Evolutionary conservation across 148 eudicot species (phyloP).

Genomic region (Rhododendron mucronatum): DNA sequence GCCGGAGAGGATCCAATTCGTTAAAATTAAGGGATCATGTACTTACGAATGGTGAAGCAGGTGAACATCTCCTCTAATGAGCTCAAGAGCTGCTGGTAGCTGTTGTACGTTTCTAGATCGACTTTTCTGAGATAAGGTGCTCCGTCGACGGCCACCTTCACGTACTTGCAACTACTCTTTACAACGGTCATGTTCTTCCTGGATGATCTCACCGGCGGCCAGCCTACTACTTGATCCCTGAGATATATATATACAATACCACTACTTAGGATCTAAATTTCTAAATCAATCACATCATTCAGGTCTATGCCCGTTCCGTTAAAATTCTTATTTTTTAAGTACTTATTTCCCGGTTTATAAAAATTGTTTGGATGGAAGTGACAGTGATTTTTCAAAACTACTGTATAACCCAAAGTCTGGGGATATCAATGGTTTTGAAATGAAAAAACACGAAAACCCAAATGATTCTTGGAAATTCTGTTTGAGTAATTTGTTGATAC

Average conservation of each 20-base stretch:
- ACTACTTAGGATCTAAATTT: background rate
- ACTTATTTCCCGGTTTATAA: too few relatives aligned
- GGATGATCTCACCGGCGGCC: slow-evolving; percentile 42
- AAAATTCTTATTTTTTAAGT: too few relatives aligned
- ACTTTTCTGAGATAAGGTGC: slow-evolving; percentile 87
- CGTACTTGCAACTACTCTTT: slow-evolving; percentile 23
- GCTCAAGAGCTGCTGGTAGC: slow-evolving; percentile 56
- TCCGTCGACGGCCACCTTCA: slow-evolving; percentile 89
- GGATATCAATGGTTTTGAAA: too few relatives aligned
- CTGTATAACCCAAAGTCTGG: too few relatives aligned
- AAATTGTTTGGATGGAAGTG: too few relatives aligned
- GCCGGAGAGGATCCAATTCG: background rate
- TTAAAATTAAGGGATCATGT: background rate
- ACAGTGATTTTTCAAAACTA: too few relatives aligned
- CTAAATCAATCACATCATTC: too few relatives aligned
- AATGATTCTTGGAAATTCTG: too few relatives aligned
- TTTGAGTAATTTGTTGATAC: too few relatives aligned
- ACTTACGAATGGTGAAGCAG: slow-evolving; percentile 63
- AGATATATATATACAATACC: background rate
- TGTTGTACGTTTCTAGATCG: slow-evolving; percentile 56
- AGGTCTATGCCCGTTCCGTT: too few relatives aligned
- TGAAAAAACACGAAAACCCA: too few relatives aligned
- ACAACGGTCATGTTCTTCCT: slow-evolving; percentile 23
- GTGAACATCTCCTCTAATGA: slow-evolving; percentile 67
- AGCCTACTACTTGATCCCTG: slow-evolving; percentile 38